Evolutionary conservation across 2,329 filamentous ascomycete genomes (phyloP), one percentile per base, ranked within the genome.

Genomic region (Beauveria pseudobassiana): DNA sequence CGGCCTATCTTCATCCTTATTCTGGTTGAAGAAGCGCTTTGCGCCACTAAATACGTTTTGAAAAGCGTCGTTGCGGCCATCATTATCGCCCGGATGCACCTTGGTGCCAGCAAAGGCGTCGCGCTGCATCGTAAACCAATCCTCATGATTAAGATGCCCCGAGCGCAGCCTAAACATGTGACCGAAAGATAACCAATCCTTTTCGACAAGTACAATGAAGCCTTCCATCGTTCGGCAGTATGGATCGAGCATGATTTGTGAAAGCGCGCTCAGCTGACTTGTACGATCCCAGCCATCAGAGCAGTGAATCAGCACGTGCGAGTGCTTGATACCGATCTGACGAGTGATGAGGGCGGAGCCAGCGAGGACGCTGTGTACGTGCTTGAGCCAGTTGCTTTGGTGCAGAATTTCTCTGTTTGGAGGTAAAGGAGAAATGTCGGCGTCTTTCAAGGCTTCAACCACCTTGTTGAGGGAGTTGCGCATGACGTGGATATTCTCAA

Each of bases 401-500:
- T 85, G 82, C 30, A 99, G 82, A 3, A 89, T 78, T 42, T 97
- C 91, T 68, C 86, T 84, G 72, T 89, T 96, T 1, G 93, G 93
- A 0, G 90, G 86, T 38, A 97, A 76, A 1, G 89, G 85, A 0
- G 91, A 90, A 30, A 97, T 82, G 72, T 99, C 95, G 2, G 92
- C 91, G 67, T 98, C 93, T 71, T 96, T 97, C 69, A 99, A 78
- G 3, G 91, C 89, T 65, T 96, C 93, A 59, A 97, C 81, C 22
- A 99, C 89, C 67, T 88, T 93, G 67, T 89, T 87, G 40, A 99
- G 80, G 1, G 93, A 98, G 64, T 89, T 89, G 62, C 95, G 85
- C 95, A 99, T 99, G 64, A 97, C 92, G 71, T 99, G 95, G 63
- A 99, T 98, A 72, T 99, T 99, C 73, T 96, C 93, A 69, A 99